Evolutionary conservation across 176 grass and related monocot genomes (phyloP), one percentile per base, ranked within the genome.

Genomic region (Lolium perenne): DNA sequence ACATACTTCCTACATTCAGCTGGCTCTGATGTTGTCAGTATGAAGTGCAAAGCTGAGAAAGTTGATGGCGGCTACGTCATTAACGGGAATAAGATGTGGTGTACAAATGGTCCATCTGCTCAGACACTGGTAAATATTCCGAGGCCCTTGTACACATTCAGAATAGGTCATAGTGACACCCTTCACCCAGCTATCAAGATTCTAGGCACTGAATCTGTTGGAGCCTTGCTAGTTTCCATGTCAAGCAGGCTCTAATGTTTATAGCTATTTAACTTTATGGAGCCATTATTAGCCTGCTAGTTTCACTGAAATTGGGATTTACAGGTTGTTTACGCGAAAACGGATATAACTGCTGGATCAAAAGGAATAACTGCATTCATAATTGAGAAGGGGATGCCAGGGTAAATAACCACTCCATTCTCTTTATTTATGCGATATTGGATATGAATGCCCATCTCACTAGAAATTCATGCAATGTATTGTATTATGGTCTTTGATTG

Each of bases 51-150:
- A 89, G 93, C 91, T 82, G 93, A 98, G 76, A 95, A 90, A 78
- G 92, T 95, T 38, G 91, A 98, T 82, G 93, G 93, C 25, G 96
- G 96, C 20, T 98, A 95, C 47, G 81, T 98, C 66, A 86, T 98
- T 46, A 94, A 95, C 1, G 93, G 93, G 72, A 98, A 95, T 51
- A 98, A 98, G 90, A 98, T 98, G 96, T 98, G 96, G 96, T 98
- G 96, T 82, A 98, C 96, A 18, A 98, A 98, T 84, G 96, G 96
- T 3, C 96, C 96, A 4, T 93, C 91, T 22, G 96, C 96, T 82
- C 91, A 98, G 71, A 95, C 96, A 46, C 81, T 98, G 90, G 96
- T 98, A 91, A 91, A 48, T 86, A 8, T 38, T 8, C 22, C 78
- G n/a, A 41, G 41, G 10, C 48, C 15, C 26, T 40, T 49, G 21